Evolutionary conservation across 768 basidiomycete genomes (phyloP).

Genomic region (Kondoa subrosea): DNA sequence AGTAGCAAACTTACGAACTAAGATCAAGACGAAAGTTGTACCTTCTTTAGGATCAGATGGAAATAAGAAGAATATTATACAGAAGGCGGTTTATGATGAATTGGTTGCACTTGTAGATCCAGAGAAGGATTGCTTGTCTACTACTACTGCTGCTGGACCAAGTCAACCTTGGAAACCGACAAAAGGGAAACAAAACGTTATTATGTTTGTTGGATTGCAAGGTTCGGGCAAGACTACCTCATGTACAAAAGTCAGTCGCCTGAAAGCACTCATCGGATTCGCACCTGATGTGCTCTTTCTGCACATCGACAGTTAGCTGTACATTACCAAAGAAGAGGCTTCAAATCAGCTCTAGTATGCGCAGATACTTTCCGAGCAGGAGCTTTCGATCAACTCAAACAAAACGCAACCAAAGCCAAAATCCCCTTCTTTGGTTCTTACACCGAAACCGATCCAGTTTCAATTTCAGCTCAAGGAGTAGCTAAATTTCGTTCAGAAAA

Average conservation of each 20-base stretch:
- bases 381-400: conserved; percentile 96
- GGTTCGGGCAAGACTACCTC: conserved; percentile 81
- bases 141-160: conserved; percentile 14
- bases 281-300: neutral
- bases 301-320: conserved; percentile 50
- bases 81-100: conserved; percentile 93
- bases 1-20: conserved; percentile 65
- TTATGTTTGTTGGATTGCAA: conserved; percentile 46
- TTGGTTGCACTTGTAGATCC: conserved; percentile 89
- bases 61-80: conserved; percentile 74
- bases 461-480: conserved; percentile 85
- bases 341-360: conserved; percentile 93
- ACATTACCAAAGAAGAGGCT: conserved; percentile 88
- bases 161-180: conserved; percentile 60
- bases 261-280: neutral
- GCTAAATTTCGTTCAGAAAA: conserved; percentile 94
- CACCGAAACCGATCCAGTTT: conserved; percentile 94
- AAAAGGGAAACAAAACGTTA: conserved; percentile 80
- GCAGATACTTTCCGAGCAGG: conserved; percentile 99
- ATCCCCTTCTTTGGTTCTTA: conserved; percentile 98
- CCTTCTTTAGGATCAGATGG: conserved; percentile 47
- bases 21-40: conserved; percentile 81
- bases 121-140: conserved; percentile 53
- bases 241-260: conserved; percentile 56
- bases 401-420: conserved; percentile 96